Percentiles rank a stretch among this genome's conserved stretches.
phyloP scores from a whole-genome alignment of 1,284 basidiomycete genomes.

The Wolfiporia cocos region DNA sequence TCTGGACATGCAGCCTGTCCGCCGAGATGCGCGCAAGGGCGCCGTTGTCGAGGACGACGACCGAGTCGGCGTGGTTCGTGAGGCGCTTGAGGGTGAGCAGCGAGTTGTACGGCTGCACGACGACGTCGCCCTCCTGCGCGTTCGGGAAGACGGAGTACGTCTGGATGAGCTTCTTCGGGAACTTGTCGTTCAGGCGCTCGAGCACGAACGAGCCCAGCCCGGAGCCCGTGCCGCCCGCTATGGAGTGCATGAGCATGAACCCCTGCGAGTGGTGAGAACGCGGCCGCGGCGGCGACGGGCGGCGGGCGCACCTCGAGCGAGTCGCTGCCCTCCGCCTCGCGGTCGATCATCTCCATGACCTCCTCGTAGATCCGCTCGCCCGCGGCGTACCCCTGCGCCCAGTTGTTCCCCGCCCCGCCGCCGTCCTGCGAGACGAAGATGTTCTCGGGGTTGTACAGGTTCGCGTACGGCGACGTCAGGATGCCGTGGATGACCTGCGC shows the following conservation, averaged over 20 bases:
- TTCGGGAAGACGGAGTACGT: constrained; percentile 99
- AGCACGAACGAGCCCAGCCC: constrained; percentile 96
- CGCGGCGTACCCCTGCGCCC: constrained; percentile 91
- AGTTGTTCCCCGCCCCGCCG: constrained; percentile 98
- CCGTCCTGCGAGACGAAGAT: constrained; percentile 95
- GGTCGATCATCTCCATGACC: constrained; percentile 98
- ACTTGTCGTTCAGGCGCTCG: constrained; percentile 95
- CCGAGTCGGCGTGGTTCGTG: constrained; percentile 95
- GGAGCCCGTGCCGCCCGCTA: constrained; percentile 97
- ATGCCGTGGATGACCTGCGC: constrained; percentile 94
- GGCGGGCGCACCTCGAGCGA: constrained; percentile 78
- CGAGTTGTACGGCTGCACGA: constrained; percentile 98
- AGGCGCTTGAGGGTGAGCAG: constrained; percentile 92
- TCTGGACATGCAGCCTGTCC: constrained; percentile 87
- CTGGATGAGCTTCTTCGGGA: constrained; percentile 98
- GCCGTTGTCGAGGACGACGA: constrained; percentile 96
- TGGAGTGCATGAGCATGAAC: constrained; percentile 98
- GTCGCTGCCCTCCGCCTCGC: constrained; percentile 98
- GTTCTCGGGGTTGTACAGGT: constrained; percentile 98
- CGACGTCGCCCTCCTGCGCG: constrained; percentile 85
- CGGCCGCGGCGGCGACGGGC: background rate
- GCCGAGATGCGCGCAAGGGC: constrained; percentile 90
- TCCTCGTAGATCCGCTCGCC: constrained; percentile 95
- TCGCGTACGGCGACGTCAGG: constrained; percentile 85
- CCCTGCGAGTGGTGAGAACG: constrained; percentile 49